Base-by-base conservation (phyloP, 2,329 filamentous ascomycete genomes). In the Fusarium proliferatum region DNA sequence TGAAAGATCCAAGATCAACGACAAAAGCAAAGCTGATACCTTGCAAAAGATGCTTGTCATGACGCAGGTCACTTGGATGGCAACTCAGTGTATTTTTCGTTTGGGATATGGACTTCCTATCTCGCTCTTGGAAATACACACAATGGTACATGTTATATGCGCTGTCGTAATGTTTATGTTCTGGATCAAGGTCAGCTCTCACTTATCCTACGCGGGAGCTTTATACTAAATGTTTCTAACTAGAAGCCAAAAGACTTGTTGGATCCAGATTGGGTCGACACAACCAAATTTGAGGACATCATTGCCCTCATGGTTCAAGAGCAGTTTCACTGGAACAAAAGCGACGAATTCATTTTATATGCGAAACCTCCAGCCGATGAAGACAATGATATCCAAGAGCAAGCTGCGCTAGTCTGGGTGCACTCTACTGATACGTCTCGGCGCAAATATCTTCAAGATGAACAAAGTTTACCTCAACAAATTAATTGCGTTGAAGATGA, bases 161-260 rank as follows among this genome's bases (percentile, higher is more conserved):
- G 39, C 39, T n/a, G 39, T 41, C 5, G 39, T 41, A 9, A 41
- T 42, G 39, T n/a, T 42, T n/a, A 42, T 42, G 39, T 42, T 42
- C 21, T 42, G 39, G 39, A 42, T 42, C 39, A 42, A 42, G 21
- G 39, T 42, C 39, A n/a, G 39, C 21, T n/a, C 21, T 42, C 0
- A 6, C 21, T 15, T 42, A 1, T 12, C 4, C 15, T 42, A 2
- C 4, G 8, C 39, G 5, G 13, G 39, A n/a, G 1, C 9, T 1
- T 9, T 9, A 15, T 42, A 42, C 13, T 42, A 15, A 42, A 8
- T 6, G 9, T 42, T n/a, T 42, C 8, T 9, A 9, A 13, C 39
- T n/a, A 42, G 39, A 42, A 42, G 5, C 39, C 21, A 42, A 42
- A 42, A 42, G 39, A 42, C 21, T 42, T 42, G 4, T 42, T 42